Evolutionary conservation across 2,329 filamentous ascomycete species (phyloP), one percentile per base, ranked within the genome.

Genomic region (Colletotrichum orbiculare): DNA sequence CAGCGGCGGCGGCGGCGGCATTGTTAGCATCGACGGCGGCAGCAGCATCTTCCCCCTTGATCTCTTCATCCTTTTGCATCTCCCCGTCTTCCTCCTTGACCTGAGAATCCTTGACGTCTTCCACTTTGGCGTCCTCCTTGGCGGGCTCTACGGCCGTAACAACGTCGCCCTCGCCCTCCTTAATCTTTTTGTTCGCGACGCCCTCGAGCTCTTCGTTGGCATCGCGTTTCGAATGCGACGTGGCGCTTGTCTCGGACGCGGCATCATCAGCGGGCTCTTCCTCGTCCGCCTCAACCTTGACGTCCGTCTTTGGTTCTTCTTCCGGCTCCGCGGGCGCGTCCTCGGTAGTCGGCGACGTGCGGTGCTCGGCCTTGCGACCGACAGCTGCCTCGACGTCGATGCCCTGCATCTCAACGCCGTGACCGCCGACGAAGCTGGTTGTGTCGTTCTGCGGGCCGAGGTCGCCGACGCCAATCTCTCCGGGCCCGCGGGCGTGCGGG

Each of bases 381-480:
- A 89, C 85, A 4, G 87, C 87, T 17, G 86, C 86, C 72, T 87
- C 86, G 25, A 89, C 76, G 70, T 89, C 84, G 65, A 89, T 87
- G 11, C 81, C 83, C 56, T 83, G 81, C 76, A 85, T 83, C 52
- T 81, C 79, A n/a, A 85, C 70, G 42, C 78, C 75, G 39, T 72
- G 74, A 48, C 80, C 76, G 60, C 81, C 75, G 25, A 78, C 73
- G 62, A 76, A 75, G 54, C 74, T 78, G 45, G 75, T 80, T 13
- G 75, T 79, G 58, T 77, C 80, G 56, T 69, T 79, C 77, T 92
- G 94, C 9, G 92, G 89, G 0, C 96, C 96, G 69, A 93, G 91
- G 74, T 99, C 96, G 70, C 92, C 89, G 64, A 94, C 88, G 5
- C 94, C 95, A 54, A 98, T 91, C 70, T 93, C 85, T 37, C 93